Base-by-base conservation (phyloP, 1,284 basidiomycete genomes). In the Trichosporon asahii region DNA sequence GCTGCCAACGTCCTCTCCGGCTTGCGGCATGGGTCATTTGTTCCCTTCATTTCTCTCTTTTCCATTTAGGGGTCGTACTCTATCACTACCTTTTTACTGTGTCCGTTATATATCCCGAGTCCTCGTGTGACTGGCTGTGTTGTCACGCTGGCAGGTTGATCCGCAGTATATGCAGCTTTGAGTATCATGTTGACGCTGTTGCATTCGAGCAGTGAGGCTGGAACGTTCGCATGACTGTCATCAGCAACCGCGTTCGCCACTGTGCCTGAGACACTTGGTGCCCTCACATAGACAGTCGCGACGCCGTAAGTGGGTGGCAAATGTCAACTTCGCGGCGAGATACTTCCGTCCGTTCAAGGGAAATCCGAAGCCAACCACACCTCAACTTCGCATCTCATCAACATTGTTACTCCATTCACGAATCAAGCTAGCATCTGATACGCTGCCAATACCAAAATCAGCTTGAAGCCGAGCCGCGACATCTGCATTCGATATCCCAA, bases 131-230 rank as follows among this genome's bases (percentile, higher is more conserved):
- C 65, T 66, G 49, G 29, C 49, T 61, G 57, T 61, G 29, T 61
- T 61, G 18, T 61, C 65, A 53, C 65, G 65, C 44, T 44, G 65
- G 44, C 31, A 53, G 65, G 65, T 53, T 61, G 64, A 65, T 46
- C 44, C 64, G 37, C 35, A 65, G 64, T 44, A 65, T 25, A 40
- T 61, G 57, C 57, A 61, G 57, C 57, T 61, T 55, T 57, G 29
- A 61, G 65, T 49, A 55, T 46, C 31, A 53, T 57, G 49, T 57
- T 66, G 14, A 21, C 35, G 14, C 18, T n/a, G 27, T 31, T 65
- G 21, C 25, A 37, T 37, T 3, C 9, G 9, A 37, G 14, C 35
- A 37, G 14, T 3, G n/a, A n/a, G n/a, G 35, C 11, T 11, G 9
- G 35, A 8, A 14, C 11, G 35, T 37, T 9, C 35, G 35, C 35